These are phyloP conservation scores for Nadsonia fulvescens DNA, from an alignment of 805 yeast species.

Conservation along the genomic window DNA sequence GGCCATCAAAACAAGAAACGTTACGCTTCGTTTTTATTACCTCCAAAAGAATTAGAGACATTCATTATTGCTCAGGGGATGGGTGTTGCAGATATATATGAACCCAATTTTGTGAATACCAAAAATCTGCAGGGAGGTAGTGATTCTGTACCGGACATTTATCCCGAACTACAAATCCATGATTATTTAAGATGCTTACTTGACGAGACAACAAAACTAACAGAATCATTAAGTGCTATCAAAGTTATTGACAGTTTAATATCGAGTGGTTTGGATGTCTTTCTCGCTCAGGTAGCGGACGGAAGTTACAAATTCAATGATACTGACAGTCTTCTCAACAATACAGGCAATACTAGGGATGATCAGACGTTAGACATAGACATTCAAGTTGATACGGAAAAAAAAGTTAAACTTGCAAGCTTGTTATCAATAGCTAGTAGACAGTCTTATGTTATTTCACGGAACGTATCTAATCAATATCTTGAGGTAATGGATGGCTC, in stretches of 20 bases:
- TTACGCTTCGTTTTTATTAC: constrained; percentile 20
- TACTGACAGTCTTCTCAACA: constrained; percentile 1
- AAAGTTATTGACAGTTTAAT: constrained; percentile 23
- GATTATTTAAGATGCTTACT: constrained; percentile 23
- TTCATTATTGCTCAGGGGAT: constrained; percentile 33
- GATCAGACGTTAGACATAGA: constrained; percentile 4
- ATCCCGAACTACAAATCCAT: constrained; percentile 13
- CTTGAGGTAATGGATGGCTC: constrained; percentile 26
- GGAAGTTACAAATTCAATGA: constrained; percentile 5
- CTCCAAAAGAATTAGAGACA: constrained; percentile 34
- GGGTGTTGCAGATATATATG: constrained; percentile 6
- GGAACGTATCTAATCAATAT: constrained; percentile 22
- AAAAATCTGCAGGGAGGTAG: constrained; percentile 7
- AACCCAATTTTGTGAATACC: constrained; percentile 1
- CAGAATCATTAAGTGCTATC: constrained; percentile 22
- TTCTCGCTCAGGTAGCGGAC: constrained; percentile 23
- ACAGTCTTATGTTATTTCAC: constrained; percentile 39
- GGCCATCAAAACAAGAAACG: constrained; percentile 9
- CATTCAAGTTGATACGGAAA: constrained; percentile 9
- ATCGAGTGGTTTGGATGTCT: constrained; percentile 25
- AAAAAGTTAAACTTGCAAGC: constrained; percentile 41
- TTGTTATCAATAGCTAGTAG: constrained; percentile 50
- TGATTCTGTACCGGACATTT: constrained; percentile 7
- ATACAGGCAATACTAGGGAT: constrained; percentile 1
- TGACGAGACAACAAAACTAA: constrained; percentile 26